phyloP scores from a whole-genome alignment of 1,284 basidiomycete species.

The Mycena citricolor region DNA sequence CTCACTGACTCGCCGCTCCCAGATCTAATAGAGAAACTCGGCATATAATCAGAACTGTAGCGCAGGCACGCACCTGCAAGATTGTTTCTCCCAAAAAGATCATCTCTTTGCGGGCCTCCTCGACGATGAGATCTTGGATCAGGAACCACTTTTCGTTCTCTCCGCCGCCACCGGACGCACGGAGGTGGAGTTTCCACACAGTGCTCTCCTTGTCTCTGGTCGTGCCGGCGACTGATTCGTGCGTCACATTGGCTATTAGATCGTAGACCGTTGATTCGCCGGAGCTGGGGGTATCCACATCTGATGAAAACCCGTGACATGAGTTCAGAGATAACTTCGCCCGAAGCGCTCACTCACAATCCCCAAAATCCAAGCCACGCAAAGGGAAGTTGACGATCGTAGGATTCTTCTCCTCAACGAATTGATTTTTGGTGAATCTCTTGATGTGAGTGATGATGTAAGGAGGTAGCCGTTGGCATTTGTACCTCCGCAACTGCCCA shows the following conservation, averaged over 20 bases:
- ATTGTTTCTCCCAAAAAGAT: constrained; percentile 97
- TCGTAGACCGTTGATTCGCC: constrained; percentile 80
- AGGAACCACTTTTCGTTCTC: constrained; percentile 95
- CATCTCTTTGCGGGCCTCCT: constrained; percentile 95
- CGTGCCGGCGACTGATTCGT: constrained; percentile 93
- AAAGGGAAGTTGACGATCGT: constrained; percentile 98
- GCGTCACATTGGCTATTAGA: constrained; percentile 92
- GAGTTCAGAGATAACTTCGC: constrained; percentile 12
- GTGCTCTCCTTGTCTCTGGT: constrained; percentile 86
- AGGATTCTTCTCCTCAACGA: constrained; percentile 98
- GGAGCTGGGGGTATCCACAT: constrained; percentile 68
- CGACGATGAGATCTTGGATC: constrained; percentile 95
- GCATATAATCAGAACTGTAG: constrained; percentile 7
- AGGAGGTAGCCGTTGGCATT: constrained; percentile 84
- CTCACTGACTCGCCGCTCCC: constrained; percentile 53
- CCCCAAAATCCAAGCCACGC: constrained; percentile 86
- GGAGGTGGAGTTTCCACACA: constrained; percentile 91
- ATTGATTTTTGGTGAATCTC: constrained; percentile 96
- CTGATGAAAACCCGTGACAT: constrained; percentile 40
- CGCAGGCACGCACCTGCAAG: constrained; percentile 65
- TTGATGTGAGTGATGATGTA: constrained; percentile 97
- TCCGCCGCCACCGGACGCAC: constrained; percentile 72
- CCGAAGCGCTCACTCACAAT: constrained; percentile 60
- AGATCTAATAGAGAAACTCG: constrained; percentile 49
- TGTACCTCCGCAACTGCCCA: constrained; percentile 86